Conservation (phyloP, 83 land plant genomes). For the Larix sibirica region DNA sequence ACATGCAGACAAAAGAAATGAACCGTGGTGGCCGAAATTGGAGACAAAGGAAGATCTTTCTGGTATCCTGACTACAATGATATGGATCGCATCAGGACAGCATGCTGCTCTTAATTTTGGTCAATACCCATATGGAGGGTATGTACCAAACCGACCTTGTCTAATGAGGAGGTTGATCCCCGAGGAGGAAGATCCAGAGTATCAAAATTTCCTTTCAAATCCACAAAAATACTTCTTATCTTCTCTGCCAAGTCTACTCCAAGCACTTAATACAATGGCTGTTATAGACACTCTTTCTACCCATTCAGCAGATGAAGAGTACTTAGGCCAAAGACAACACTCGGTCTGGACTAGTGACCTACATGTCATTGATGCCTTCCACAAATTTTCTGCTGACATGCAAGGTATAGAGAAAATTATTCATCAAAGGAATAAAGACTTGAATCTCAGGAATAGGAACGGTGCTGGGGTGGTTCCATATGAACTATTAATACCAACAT, state of each 20-base stretch:
- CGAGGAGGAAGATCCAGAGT: slow-evolving; percentile 46
- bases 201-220: slow-evolving; percentile 46
- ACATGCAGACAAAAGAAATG: slow-evolving; percentile 63
- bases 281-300: slow-evolving; percentile 80
- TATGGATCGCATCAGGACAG: slow-evolving; percentile 89
- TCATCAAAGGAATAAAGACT: slow-evolving; percentile 58
- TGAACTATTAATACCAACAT: slow-evolving; percentile 71
- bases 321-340: slow-evolving; percentile 59
- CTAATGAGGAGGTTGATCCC: slow-evolving; percentile 67
- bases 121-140: slow-evolving; percentile 88
- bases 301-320: slow-evolving; percentile 88
- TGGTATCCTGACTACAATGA: slow-evolving; percentile 66
- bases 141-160: slow-evolving; percentile 86
- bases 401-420: slow-evolving; percentile 57
- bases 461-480: slow-evolving; percentile 79
- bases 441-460: slow-evolving; percentile 57
- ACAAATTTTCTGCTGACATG: slow-evolving; percentile 43
- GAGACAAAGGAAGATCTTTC: slow-evolving; percentile 45
- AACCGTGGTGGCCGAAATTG: slow-evolving; percentile 73
- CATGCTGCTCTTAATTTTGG: slow-evolving; percentile 94
- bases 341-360: slow-evolving; percentile 65
- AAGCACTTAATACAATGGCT: slow-evolving; percentile 73
- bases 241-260: slow-evolving; percentile 54
- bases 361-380: slow-evolving; percentile 45
- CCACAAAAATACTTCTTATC: slow-evolving; percentile 76